These are phyloP conservation scores for Ophiostoma sp. DNA, from an alignment of 2,329 filamentous ascomycete species.

Conservation along the genomic window DNA sequence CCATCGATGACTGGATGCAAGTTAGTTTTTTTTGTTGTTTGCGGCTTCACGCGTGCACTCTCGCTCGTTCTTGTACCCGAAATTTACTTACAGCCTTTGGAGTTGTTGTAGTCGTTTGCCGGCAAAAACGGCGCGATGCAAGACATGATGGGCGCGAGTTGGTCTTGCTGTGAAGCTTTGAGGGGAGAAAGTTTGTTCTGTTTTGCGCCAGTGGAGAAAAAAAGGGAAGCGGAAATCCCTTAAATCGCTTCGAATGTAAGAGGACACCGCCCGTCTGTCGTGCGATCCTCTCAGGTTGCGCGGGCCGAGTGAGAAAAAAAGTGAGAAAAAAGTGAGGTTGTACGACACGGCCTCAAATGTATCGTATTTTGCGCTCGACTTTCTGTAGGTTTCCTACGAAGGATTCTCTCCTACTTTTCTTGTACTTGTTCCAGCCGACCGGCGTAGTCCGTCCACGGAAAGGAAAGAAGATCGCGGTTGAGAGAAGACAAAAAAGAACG, in stretches of 20 bases:
- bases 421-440: constrained; percentile 10
- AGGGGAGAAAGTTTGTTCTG: neutral
- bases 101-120: constrained; percentile 26
- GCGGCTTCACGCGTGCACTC: neutral
- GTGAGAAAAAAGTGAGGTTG: neutral
- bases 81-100: constrained; percentile 29
- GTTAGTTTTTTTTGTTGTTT: neutral
- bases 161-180: neutral
- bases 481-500: neutral
- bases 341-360: neutral
- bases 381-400: neutral
- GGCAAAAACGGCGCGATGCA: constrained; percentile 26
- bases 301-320: neutral
- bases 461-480: neutral
- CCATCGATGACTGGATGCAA: constrained; percentile 54
- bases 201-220: neutral
- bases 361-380: neutral
- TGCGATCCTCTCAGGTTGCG: neutral
- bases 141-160: constrained; percentile 17
- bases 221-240: neutral
- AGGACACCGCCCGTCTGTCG: neutral
- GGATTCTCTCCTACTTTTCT: neutral
- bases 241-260: neutral
- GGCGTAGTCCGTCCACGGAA: constrained; percentile 11
- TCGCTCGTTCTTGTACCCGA: too few species aligned